Conservation (phyloP, 192 early-diverging fungal species). For the Mortierella antarctica region DNA sequence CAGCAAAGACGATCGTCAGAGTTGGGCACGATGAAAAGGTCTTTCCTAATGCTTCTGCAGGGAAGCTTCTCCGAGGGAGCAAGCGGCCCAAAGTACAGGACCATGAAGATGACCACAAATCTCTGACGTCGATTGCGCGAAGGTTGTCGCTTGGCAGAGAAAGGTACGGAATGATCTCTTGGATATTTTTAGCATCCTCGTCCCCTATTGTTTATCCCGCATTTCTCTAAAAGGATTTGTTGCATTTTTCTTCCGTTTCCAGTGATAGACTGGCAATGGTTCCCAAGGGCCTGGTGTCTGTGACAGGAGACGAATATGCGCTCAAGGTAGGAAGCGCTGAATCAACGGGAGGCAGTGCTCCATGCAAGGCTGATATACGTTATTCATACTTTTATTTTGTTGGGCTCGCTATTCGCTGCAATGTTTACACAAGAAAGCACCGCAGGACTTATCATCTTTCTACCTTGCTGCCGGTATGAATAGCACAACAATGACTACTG, state of each 20-base stretch:
- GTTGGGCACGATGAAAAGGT: background rate
- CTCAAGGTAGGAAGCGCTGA: conserved; percentile 11
- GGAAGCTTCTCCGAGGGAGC: too few species aligned
- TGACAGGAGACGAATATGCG: conserved; percentile 22
- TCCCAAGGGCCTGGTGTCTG: conserved; percentile 7
- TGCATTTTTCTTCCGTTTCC: background rate
- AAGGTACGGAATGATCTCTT: background rate
- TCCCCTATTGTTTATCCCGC: too few species aligned
- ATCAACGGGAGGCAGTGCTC: background rate
- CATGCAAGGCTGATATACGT: background rate
- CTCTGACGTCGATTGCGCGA: background rate
- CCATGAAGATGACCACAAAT: background rate
- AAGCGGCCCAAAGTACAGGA: conserved; percentile 2
- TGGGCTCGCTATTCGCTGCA: background rate
- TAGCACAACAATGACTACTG: conserved; percentile 54
- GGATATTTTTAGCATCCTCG: too few species aligned
- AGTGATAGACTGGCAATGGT: background rate
- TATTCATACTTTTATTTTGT: background rate
- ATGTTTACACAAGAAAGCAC: background rate
- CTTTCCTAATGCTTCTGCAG: too few species aligned
- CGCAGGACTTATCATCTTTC: background rate
- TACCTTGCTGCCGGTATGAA: background rate
- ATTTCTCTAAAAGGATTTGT: background rate
- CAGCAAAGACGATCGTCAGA: background rate
- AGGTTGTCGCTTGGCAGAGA: background rate